These are phyloP conservation scores for Cystobasidium tubakii DNA, from an alignment of 768 basidiomycete genomes.

Conservation along the genomic window DNA sequence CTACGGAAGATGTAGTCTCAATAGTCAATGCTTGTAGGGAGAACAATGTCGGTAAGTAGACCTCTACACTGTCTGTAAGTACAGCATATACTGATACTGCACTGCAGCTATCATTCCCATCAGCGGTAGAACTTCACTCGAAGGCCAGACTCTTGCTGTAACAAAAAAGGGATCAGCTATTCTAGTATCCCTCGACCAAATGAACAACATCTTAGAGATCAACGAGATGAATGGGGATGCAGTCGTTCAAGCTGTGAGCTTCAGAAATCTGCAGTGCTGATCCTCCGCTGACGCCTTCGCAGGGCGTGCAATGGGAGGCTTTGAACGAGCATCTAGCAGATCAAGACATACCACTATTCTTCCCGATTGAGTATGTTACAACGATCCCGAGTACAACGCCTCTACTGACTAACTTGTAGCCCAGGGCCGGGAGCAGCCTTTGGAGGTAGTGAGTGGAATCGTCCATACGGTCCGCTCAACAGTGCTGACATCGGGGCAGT, in stretches of 20 bases:
- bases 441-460: not conserved
- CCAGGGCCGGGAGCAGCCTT: conserved; percentile 29
- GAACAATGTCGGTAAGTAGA: conserved; percentile 13
- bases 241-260: conserved; percentile 59
- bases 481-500: not conserved
- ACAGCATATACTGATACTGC: not conserved
- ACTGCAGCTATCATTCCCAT: conserved; percentile 58
- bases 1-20: conserved; percentile 28
- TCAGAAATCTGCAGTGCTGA: not conserved
- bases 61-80: not conserved
- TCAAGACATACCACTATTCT: conserved; percentile 62
- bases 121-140: conserved; percentile 60
- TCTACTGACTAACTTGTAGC: not conserved
- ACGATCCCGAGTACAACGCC: not conserved
- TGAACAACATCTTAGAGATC: conserved; percentile 72
- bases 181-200: conserved; percentile 49
- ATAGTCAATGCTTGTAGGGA: conserved; percentile 31
- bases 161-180: conserved; percentile 39
- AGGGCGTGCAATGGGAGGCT: conserved; percentile 56
- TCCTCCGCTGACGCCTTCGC: not conserved
- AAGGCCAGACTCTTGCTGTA: conserved; percentile 40
- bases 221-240: conserved; percentile 64
- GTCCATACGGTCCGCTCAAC: not conserved
- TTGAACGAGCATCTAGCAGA: conserved; percentile 65
- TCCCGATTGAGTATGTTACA: conserved; percentile 57